A percentile compares a stretch with the other conserved stretches of the same genome.
phyloP scores from a whole-genome alignment of 2,329 filamentous ascomycete species.

The Colletotrichum siamense region DNA sequence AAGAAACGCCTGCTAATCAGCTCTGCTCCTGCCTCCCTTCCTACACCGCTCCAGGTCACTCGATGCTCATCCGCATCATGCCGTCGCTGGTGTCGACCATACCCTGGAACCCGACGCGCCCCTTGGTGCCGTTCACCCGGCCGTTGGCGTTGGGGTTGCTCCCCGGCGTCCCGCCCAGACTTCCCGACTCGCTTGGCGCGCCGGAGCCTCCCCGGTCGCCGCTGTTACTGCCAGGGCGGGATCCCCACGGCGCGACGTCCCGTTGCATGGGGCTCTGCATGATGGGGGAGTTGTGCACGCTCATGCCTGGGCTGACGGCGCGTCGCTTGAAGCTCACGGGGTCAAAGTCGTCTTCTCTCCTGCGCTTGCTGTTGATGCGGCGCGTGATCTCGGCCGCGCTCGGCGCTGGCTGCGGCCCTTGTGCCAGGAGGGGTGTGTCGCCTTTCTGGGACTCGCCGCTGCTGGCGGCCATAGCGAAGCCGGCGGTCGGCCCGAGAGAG shows the following conservation, averaged over 20 bases:
- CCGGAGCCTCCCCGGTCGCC: conserved; percentile 56
- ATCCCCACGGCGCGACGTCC: conserved; percentile 75
- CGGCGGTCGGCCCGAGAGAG: conserved; percentile 42
- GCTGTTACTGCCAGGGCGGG: conserved; percentile 67
- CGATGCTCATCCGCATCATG: conserved; percentile 96
- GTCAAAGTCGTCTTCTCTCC: conserved; percentile 90
- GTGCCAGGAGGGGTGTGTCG: conserved; percentile 42
- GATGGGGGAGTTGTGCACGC: conserved; percentile 87
- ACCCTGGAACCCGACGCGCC: conserved; percentile 80
- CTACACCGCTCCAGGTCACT: conserved; percentile 51
- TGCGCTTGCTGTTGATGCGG: conserved; percentile 81
- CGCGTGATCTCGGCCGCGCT: conserved; percentile 78
- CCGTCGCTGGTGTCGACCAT: conserved; percentile 97
- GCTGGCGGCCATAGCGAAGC: conserved; percentile 30
- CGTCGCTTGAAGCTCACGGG: conserved; percentile 87
- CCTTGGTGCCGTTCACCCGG: conserved; percentile 58
- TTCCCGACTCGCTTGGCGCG: conserved; percentile 57
- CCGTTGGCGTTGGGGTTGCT: conserved; percentile 38
- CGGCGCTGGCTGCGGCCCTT: conserved; percentile 49
- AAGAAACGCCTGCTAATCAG: neutral
- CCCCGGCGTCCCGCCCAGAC: conserved; percentile 35
- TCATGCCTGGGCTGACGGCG: conserved; percentile 90
- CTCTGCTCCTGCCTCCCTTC: neutral
- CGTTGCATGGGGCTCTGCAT: conserved; percentile 83
- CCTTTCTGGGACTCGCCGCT: conserved; percentile 27